A percentile compares a stretch with the other conserved stretches of the same genome.
These are phyloP conservation scores for Aspergillus bertholletiae DNA, from an alignment of 495 filamentous ascomycete species.

Conservation along the genomic window DNA sequence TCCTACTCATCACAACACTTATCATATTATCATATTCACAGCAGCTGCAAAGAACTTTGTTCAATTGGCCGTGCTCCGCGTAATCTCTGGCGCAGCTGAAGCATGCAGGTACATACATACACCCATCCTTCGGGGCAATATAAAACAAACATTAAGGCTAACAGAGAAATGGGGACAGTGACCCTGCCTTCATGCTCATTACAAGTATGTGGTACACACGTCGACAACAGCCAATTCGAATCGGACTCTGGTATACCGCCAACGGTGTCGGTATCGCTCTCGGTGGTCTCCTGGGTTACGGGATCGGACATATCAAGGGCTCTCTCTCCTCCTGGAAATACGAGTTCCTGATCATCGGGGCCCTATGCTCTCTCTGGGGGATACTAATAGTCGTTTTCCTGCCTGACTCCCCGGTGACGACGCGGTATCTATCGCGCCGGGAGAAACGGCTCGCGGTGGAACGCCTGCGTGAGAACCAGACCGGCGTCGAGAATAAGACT, in stretches of 20 bases:
- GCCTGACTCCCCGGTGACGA: conserved; percentile 60
- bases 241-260: conserved; percentile 58
- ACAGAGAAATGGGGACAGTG: too few species aligned
- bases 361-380: conserved; percentile 55
- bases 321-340: conserved; percentile 55
- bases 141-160: too few species aligned
- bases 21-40: not conserved
- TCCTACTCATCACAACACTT: not conserved
- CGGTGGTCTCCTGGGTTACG: conserved; percentile 58
- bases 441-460: conserved; percentile 58
- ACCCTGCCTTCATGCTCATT: conserved; percentile 35
- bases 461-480: conserved; percentile 57
- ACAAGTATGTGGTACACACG: conserved; percentile 52
- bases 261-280: conserved; percentile 57
- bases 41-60: conserved; percentile 48
- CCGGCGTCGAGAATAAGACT: conserved; percentile 62
- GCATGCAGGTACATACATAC: too few species aligned
- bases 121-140: too few species aligned
- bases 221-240: conserved; percentile 56
- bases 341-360: conserved; percentile 52
- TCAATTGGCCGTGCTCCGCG: conserved; percentile 50
- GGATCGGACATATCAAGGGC: conserved; percentile 52
- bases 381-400: conserved; percentile 57
- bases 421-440: conserved; percentile 52
- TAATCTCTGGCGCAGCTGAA: conserved; percentile 51